Evolutionary conservation across 148 eudicot species (phyloP).

Genomic region (Chenopodium formosanum): DNA sequence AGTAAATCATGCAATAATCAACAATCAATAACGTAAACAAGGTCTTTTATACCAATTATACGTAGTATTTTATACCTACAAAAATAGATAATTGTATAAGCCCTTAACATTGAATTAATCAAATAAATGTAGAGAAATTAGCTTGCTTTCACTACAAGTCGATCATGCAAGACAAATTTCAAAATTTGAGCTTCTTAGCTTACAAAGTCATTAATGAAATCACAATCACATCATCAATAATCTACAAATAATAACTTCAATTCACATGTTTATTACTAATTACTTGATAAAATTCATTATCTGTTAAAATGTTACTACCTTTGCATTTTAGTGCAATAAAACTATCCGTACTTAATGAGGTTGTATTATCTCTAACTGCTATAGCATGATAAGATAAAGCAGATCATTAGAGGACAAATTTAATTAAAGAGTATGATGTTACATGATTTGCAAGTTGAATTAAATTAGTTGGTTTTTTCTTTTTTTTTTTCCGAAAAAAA

Average conservation of each 20-base stretch:
- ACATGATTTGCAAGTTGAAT: not conserved
- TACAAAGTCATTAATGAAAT: too few relatives aligned
- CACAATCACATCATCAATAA: not conserved
- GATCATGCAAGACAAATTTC: not conserved
- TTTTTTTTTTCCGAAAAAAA: too few relatives aligned
- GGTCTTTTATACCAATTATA: too few relatives aligned
- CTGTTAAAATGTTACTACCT: constrained; percentile 4
- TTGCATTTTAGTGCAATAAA: constrained; percentile 13
- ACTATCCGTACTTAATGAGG: not conserved
- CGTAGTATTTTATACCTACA: too few relatives aligned
- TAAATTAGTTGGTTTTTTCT: not conserved
- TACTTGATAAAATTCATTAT: not conserved
- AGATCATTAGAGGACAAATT: not conserved
- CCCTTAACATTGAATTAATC: too few relatives aligned
- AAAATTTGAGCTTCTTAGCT: not conserved
- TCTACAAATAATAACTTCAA: too few relatives aligned
- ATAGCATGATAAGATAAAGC: not conserved
- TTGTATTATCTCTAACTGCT: not conserved
- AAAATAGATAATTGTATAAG: too few relatives aligned
- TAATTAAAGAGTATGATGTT: not conserved
- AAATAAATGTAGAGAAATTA: too few relatives aligned
- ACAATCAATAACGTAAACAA: too few relatives aligned
- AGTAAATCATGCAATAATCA: too few relatives aligned
- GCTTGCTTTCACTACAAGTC: not conserved
- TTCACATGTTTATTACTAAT: not conserved